Evolutionary conservation across 306 rosid genomes (phyloP).

Genomic region (Citrullus mucosospermus): DNA sequence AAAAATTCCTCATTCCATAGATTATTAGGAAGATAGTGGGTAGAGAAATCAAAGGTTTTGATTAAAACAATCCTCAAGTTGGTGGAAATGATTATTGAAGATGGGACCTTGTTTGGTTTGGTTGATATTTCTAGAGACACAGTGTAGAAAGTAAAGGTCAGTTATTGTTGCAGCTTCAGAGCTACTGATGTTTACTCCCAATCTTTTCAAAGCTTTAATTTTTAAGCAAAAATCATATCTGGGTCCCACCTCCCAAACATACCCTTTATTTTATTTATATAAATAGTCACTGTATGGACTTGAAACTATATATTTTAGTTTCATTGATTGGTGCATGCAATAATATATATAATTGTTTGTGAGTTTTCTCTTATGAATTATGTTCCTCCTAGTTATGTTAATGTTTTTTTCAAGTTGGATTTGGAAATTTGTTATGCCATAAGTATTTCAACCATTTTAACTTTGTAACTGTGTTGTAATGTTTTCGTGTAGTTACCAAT

Average conservation of each 20-base stretch:
- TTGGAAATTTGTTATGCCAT: no score
- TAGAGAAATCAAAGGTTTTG: not conserved
- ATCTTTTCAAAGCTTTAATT: not conserved
- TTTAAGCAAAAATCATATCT: not conserved
- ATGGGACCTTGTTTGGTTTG: not conserved
- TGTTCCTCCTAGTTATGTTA: no score
- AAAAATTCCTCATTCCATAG: not conserved
- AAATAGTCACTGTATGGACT: no score
- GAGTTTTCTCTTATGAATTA: no score
- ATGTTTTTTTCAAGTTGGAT: no score
- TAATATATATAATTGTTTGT: no score
- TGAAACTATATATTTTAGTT: no score
- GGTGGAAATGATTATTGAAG: slow-evolving; percentile 6
- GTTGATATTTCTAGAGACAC: not conserved
- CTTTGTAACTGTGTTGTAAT: no score
- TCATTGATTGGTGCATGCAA: no score
- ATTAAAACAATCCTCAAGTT: not conserved
- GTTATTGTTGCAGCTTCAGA: slow-evolving; percentile 1
- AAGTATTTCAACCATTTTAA: no score
- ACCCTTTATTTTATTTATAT: not conserved
- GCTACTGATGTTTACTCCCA: not conserved
- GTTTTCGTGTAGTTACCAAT: no score
- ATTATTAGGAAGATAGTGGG: not conserved
- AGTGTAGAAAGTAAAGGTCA: not conserved
- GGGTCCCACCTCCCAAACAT: not conserved